Percentiles rank a stretch among this genome's conserved stretches.
Evolutionary conservation across 148 eudicot genomes (phyloP).

Genomic region (Tetragonia tetragonoides): DNA sequence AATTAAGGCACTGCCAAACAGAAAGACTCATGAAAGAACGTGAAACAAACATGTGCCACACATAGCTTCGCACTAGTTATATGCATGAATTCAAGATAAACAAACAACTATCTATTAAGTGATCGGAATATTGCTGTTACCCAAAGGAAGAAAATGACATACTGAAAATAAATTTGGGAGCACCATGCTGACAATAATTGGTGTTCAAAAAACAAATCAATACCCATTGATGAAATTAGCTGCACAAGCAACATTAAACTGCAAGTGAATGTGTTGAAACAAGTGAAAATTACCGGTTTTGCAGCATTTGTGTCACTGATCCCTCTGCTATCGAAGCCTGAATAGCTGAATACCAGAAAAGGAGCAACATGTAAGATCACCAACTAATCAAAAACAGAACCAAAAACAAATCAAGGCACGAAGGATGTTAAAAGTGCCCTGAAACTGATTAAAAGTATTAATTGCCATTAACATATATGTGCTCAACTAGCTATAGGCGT

Average conservation of each 20-base stretch:
- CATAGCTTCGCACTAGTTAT: neutral
- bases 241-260: neutral
- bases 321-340: slow-evolving; percentile 47
- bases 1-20: neutral
- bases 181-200: neutral
- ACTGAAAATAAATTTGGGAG: no score
- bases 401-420: neutral
- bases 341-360: slow-evolving; percentile 39
- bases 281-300: slow-evolving; percentile 33
- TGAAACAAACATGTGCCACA: neutral
- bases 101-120: neutral
- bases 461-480: slow-evolving; percentile 15
- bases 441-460: neutral
- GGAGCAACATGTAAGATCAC: slow-evolving; percentile 18
- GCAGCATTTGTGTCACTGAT: slow-evolving; percentile 29
- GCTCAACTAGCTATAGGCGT: slow-evolving; percentile 17
- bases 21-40: neutral
- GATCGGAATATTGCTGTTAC: neutral
- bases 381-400: neutral
- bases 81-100: neutral
- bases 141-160: neutral
- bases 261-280: neutral
- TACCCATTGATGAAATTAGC: neutral
- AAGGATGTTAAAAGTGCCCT: neutral
- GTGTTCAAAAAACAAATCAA: no score